Conservation (phyloP, 768 basidiomycete genomes). For the Boletus subcaerulescens region DNA sequence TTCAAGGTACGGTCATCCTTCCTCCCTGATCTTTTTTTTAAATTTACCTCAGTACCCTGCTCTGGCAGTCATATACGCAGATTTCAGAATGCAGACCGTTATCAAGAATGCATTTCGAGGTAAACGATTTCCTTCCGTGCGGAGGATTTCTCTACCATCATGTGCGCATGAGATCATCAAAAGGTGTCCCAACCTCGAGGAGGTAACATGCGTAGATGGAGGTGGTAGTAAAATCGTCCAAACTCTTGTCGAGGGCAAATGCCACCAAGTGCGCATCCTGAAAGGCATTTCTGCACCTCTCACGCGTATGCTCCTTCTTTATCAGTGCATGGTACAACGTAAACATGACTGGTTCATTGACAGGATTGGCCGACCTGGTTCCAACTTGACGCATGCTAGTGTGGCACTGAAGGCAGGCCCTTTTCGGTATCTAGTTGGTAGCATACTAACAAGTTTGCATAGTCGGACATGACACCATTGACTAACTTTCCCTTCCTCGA, state of each 20-base stretch:
- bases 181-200: conserved; percentile 9
- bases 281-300: conserved; percentile 4
- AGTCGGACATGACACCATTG: neutral
- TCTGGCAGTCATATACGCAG: conserved; percentile 3
- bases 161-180: conserved; percentile 8
- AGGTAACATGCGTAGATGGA: conserved; percentile 7
- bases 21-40: neutral
- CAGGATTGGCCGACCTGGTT: conserved; percentile 5
- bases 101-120: conserved; percentile 9
- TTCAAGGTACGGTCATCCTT: conserved; percentile 1
- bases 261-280: neutral
- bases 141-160: conserved; percentile 3
- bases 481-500: neutral
- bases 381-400: conserved; percentile 5
- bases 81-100: neutral
- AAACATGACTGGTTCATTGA: neutral
- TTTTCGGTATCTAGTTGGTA: neutral
- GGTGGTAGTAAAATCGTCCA: neutral
- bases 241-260: conserved; percentile 4
- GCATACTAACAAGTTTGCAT: neutral
- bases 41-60: neutral
- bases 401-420: neutral
- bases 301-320: neutral
- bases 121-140: conserved; percentile 4
- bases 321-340: neutral